Evolutionary conservation across 441 rosid species (phyloP).

Genomic region (Erodium moschatum): DNA sequence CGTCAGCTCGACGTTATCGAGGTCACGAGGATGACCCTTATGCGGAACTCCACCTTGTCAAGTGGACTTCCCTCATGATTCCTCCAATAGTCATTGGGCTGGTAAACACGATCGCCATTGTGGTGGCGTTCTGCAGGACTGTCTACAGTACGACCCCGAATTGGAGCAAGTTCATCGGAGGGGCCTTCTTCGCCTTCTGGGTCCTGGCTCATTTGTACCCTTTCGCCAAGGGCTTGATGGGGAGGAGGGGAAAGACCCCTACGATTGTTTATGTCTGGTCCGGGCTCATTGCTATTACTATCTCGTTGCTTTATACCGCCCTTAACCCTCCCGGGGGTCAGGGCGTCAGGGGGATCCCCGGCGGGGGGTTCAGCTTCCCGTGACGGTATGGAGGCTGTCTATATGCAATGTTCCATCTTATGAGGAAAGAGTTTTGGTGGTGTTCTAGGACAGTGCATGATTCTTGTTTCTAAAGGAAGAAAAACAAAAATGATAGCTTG

Average conservation of each 20-base stretch:
- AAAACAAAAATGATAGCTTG: not conserved
- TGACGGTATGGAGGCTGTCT: not conserved
- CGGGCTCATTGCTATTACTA: slow-evolving; percentile 41
- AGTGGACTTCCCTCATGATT: slow-evolving; percentile 56
- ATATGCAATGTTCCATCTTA: no score
- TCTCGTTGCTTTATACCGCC: slow-evolving; percentile 49
- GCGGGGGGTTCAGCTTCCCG: not conserved
- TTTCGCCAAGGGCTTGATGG: slow-evolving; percentile 66
- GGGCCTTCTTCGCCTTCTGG: slow-evolving; percentile 73
- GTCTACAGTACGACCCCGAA: slow-evolving; percentile 49
- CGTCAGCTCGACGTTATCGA: no score
- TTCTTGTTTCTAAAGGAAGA: not conserved
- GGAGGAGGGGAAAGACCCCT: slow-evolving; percentile 52
- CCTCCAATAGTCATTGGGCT: slow-evolving; percentile 57
- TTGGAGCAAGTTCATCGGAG: slow-evolving; percentile 67
- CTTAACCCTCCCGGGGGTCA: slow-evolving; percentile 47
- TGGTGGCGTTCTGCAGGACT: slow-evolving; percentile 47
- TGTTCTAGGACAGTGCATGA: not conserved
- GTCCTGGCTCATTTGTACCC: slow-evolving; percentile 59
- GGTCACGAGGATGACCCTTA: slow-evolving; percentile 51
- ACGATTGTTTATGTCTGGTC: slow-evolving; percentile 61
- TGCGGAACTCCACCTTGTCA: slow-evolving; percentile 46
- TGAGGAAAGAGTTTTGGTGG: no score
- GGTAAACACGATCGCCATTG: slow-evolving; percentile 46
- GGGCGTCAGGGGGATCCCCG: not conserved